Percentiles rank a stretch among this genome's conserved stretches.
Conservation (phyloP, 1,139 yeast species). For the Debaryomyces sp. region DNA sequence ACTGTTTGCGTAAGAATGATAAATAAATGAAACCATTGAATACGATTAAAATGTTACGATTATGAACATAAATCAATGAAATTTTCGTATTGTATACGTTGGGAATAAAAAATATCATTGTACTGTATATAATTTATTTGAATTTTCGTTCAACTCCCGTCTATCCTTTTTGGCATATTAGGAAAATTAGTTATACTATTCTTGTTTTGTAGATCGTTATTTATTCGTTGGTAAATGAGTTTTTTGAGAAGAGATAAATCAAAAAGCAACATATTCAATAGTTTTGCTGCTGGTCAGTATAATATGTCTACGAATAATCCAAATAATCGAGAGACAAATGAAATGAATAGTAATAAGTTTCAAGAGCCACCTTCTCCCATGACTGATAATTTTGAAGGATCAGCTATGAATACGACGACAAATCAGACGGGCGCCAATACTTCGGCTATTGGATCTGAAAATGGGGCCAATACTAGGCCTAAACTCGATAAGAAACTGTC, state of each 20-base stretch:
- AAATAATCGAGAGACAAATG: slow-evolving; percentile 6
- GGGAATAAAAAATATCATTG: background rate
- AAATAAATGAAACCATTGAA: background rate
- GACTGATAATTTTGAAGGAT: slow-evolving; percentile 9
- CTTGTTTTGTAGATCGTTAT: background rate
- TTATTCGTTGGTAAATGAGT: slow-evolving; percentile 22
- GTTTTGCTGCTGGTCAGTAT: slow-evolving; percentile 14
- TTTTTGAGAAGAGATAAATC: slow-evolving; percentile 35
- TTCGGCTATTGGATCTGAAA: background rate
- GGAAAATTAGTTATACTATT: background rate
- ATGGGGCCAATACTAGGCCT: background rate
- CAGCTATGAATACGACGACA: background rate
- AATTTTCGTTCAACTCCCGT: background rate
- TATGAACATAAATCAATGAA: slow-evolving; percentile 1
- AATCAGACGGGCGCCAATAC: background rate
- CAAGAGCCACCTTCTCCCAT: slow-evolving; percentile 17
- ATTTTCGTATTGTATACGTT: background rate
- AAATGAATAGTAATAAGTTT: slow-evolving; percentile 10
- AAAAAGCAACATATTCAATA: slow-evolving; percentile 19
- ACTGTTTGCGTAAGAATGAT: background rate
- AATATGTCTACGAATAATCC: background rate
- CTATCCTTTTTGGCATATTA: background rate
- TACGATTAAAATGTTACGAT: slow-evolving; percentile 6
- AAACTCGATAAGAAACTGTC: slow-evolving; percentile 1
- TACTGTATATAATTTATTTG: background rate